Evolutionary conservation across 352 stramenopile species (phyloP).

Genomic region (Globisporangium viniferum): DNA sequence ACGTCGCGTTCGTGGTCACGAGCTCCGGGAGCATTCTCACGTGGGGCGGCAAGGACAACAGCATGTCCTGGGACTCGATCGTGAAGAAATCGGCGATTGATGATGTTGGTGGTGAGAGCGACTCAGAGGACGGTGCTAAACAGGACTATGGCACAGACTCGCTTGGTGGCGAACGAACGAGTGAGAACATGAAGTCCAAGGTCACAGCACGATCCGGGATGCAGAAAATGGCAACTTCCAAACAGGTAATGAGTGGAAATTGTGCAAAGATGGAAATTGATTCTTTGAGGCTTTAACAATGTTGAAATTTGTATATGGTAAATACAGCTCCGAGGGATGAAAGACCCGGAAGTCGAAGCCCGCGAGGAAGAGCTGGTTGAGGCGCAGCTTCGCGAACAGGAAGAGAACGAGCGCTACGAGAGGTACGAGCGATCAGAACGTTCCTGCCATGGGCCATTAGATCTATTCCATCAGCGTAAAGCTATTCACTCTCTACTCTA

Average conservation of each 20-base stretch:
- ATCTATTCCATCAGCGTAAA: neutral
- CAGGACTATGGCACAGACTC: too few species aligned
- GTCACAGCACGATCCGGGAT: conserved; percentile 49
- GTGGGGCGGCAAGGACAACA: conserved; percentile 82
- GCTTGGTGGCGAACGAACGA: neutral
- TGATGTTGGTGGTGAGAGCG: neutral
- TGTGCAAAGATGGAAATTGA: neutral
- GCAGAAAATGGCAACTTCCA: conserved; percentile 44
- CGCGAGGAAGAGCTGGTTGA: conserved; percentile 47
- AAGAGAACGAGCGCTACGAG: conserved; percentile 56
- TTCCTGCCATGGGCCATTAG: too few species aligned
- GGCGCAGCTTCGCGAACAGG: conserved; percentile 41
- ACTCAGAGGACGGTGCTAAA: conserved; percentile 19
- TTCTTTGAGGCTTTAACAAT: neutral
- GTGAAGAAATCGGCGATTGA: conserved; percentile 13
- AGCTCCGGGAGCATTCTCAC: conserved; percentile 80
- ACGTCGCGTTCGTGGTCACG: conserved; percentile 85
- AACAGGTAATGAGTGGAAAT: conserved; percentile 22
- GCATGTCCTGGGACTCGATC: conserved; percentile 33
- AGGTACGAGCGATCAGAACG: conserved; percentile 15
- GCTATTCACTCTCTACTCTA: neutral
- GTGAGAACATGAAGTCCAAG: conserved; percentile 19
- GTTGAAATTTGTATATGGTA: neutral
- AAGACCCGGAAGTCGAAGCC: conserved; percentile 41
- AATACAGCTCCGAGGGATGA: conserved; percentile 34